These are phyloP conservation scores for Closterium sp. DNA, from an alignment of 139 green algal species.

Conservation along the genomic window DNA sequence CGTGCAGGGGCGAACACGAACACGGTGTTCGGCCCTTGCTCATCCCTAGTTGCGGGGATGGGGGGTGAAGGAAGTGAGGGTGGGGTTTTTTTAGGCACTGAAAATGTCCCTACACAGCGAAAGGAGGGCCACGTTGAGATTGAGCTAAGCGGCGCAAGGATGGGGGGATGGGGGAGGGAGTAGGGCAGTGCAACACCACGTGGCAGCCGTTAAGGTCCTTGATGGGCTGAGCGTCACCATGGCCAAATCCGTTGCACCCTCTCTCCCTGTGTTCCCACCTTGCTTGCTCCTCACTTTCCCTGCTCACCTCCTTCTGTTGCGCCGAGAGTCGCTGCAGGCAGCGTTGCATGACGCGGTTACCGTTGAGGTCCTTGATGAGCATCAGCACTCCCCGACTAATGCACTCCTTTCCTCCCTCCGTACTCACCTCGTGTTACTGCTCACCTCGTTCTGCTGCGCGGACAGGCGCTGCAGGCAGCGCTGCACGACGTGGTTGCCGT, in stretches of 20 bases:
- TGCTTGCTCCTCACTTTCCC: no score
- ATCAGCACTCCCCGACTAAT: conserved; percentile 85
- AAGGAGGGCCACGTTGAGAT: no score
- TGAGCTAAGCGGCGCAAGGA: no score
- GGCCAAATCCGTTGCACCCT: not conserved
- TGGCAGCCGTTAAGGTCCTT: no score
- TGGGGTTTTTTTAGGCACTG: no score
- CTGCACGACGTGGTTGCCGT: conserved; percentile 99
- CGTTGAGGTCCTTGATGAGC: conserved; percentile 97
- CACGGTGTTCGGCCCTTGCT: no score
- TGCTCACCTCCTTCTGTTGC: not conserved
- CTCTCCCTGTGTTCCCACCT: not conserved
- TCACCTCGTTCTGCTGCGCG: not conserved
- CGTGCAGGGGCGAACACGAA: no score
- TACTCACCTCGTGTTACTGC: not conserved
- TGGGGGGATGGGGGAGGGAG: no score
- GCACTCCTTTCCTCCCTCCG: conserved; percentile 53
- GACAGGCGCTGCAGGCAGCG: conserved; percentile 82
- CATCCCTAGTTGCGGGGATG: no score
- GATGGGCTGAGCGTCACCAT: not conserved
- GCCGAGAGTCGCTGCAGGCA: conserved; percentile 78
- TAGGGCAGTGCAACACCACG: no score
- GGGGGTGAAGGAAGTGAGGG: no score
- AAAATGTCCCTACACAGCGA: no score
- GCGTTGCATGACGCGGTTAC: conserved; percentile 98